Percentiles rank a stretch among this genome's conserved stretches.
Conservation (phyloP, 495 filamentous ascomycete species). For the Aspergillus conjunctus region DNA sequence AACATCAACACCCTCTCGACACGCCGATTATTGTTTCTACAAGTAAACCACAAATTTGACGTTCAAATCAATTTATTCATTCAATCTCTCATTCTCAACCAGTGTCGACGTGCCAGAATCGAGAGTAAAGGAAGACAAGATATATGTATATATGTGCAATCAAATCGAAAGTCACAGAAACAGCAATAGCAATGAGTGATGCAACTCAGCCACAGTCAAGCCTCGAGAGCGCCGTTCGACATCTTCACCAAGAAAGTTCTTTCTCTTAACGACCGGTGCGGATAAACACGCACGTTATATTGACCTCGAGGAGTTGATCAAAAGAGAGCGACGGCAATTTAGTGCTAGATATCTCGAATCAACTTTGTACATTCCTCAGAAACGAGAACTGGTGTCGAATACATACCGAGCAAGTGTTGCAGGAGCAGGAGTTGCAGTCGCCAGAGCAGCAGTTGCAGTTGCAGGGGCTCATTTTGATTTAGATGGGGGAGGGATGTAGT, state of each 20-base stretch:
- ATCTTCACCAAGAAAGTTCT: too few relatives aligned
- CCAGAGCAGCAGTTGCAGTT: constrained; percentile 49
- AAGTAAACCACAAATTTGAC: not conserved
- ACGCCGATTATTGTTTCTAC: not conserved
- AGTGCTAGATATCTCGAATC: constrained; percentile 14
- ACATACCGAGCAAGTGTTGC: constrained; percentile 42
- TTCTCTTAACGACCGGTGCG: not conserved
- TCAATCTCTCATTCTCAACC: not conserved
- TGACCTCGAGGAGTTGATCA: constrained; percentile 15
- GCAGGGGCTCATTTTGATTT: constrained; percentile 48
- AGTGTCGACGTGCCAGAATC: not conserved
- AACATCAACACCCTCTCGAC: too few relatives aligned
- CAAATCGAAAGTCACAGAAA: not conserved
- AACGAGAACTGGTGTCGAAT: not conserved
- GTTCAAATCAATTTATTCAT: not conserved
- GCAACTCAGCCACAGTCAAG: not conserved
- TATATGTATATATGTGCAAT: not conserved
- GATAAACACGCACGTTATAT: not conserved
- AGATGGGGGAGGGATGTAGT: constrained; percentile 20
- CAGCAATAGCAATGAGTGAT: constrained; percentile 4
- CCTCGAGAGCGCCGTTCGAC: constrained; percentile 4
- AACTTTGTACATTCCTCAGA: not conserved
- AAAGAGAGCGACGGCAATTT: constrained; percentile 13
- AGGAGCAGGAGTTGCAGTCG: constrained; percentile 48
- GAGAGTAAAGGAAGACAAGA: not conserved